Base-by-base conservation (phyloP, 306 rosid species). In the Crotalaria pallida region DNA sequence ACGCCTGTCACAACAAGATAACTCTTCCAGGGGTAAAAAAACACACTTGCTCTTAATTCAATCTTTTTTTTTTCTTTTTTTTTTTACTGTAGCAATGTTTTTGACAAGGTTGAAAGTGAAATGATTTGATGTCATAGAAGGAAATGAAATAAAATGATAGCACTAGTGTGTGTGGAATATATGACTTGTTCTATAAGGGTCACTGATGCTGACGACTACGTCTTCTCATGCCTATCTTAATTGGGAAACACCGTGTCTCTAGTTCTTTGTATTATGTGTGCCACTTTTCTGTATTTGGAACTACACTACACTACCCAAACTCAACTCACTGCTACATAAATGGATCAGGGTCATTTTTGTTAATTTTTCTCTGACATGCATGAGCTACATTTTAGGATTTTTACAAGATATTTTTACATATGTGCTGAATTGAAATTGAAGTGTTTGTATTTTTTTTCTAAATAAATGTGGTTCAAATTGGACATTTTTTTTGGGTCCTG, bases 1-100 rank as follows among this genome's bases (percentile, higher is more conserved):
- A 80, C 86, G 89, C 86, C n/a, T 88, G 91, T 79, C 91, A 88
- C 56, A 88, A 86, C 62, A 82, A 86, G 84, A 88, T 78, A 75
- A 86, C 95, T 4, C 59, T 88, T 15, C 86, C 95, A 27, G 95
- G 95, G 89, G 36, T 31, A 31, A 31, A n/a, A n/a, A n/a, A n/a
- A n/a, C n/a, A n/a, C n/a, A n/a, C n/a, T n/a, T n/a, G n/a, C n/a
- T n/a, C n/a, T n/a, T n/a, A n/a, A n/a, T n/a, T n/a, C n/a, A n/a
- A n/a, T n/a, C n/a, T n/a, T n/a, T n/a, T n/a, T n/a, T n/a, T n/a
- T n/a, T 6, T 27, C 31, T 27, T 27, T 6, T 6, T 3, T 27
- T 6, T 27, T 27, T 3, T 27, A 6, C 31, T 27, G 31, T 31
- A 17, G 13, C 48, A 27, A 7, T 21, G 33, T 16, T 23, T 51